Conservation (phyloP, 78 protist genomes). For the Speleostelium caveatum region DNA sequence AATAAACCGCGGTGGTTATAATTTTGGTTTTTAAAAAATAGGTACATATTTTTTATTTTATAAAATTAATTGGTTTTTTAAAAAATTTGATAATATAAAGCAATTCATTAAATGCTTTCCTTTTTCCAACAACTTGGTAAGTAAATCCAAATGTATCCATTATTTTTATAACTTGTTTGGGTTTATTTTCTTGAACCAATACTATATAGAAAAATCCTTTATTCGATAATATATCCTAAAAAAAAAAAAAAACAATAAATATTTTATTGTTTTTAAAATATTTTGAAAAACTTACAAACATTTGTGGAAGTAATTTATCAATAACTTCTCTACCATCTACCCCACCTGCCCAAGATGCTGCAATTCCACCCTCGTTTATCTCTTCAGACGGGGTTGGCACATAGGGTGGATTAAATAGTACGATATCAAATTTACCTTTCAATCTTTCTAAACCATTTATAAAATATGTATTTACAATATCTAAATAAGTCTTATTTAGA, state of each 20-base stretch:
- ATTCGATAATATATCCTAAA: conserved; percentile 40
- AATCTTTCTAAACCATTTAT: conserved; percentile 23
- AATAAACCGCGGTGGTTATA: too few relatives aligned
- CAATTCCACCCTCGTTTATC: conserved; percentile 56
- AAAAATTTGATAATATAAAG: conserved; percentile 56
- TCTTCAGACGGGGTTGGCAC: conserved; percentile 87
- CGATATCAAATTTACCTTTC: conserved; percentile 62
- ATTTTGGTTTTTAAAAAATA: neutral
- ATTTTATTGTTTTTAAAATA: neutral
- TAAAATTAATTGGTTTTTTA: neutral
- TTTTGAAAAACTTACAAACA: conserved; percentile 17
- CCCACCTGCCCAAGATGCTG: conserved; percentile 87
- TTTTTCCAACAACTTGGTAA: conserved; percentile 37
- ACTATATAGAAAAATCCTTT: conserved; percentile 77
- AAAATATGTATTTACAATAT: conserved; percentile 49
- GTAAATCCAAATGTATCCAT: conserved; percentile 22
- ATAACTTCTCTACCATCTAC: conserved; percentile 73
- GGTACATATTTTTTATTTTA: neutral
- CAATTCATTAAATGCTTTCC: conserved; percentile 48
- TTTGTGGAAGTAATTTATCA: conserved; percentile 69
- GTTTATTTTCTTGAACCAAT: conserved; percentile 76
- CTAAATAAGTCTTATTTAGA: neutral
- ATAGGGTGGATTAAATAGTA: conserved; percentile 89
- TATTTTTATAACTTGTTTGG: conserved; percentile 45
- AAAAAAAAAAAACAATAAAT: neutral